These are phyloP conservation scores for Diddensiella caesifluorescens DNA, from an alignment of 805 yeast genomes.

Conservation along the genomic window DNA sequence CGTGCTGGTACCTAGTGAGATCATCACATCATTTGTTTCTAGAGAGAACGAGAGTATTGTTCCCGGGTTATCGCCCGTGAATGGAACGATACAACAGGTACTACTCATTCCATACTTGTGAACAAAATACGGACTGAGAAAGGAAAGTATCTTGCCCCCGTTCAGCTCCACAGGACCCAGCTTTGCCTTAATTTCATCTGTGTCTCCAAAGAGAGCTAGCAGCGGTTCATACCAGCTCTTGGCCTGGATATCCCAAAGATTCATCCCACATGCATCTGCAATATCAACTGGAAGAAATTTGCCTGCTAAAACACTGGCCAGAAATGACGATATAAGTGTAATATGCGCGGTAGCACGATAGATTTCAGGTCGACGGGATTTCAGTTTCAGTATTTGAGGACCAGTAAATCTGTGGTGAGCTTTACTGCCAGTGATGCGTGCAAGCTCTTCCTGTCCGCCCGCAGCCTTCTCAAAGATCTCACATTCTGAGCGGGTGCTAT, in stretches of 20 bases:
- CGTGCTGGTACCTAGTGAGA: conserved; percentile 89
- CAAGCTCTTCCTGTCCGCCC: conserved; percentile 57
- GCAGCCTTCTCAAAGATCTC: conserved; percentile 51
- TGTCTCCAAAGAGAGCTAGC: conserved; percentile 37
- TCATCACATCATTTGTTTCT: conserved; percentile 65
- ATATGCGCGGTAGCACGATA: conserved; percentile 58
- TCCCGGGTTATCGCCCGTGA: conserved; percentile 90
- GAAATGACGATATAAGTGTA: conserved; percentile 71
- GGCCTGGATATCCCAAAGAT: conserved; percentile 65
- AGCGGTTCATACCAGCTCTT: conserved; percentile 53
- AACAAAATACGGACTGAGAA: conserved; percentile 55
- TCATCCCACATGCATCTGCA: conserved; percentile 93
- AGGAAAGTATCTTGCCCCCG: conserved; percentile 46
- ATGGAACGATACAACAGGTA: conserved; percentile 57
- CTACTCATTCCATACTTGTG: conserved; percentile 55
- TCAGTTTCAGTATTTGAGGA: conserved; percentile 76
- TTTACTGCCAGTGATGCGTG: conserved; percentile 71
- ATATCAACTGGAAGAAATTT: conserved; percentile 61
- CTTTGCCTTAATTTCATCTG: conserved; percentile 30
- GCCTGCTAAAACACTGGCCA: conserved; percentile 68
- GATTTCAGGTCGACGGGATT: conserved; percentile 43
- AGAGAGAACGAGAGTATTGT: conserved; percentile 81
- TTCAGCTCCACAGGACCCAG: conserved; percentile 44
- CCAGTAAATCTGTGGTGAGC: conserved; percentile 92
- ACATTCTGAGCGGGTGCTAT: conserved; percentile 71